Evolutionary conservation across 2,329 filamentous ascomycete genomes (phyloP), one percentile per base, ranked within the genome.

Genomic region (Cadophora malorum): DNA sequence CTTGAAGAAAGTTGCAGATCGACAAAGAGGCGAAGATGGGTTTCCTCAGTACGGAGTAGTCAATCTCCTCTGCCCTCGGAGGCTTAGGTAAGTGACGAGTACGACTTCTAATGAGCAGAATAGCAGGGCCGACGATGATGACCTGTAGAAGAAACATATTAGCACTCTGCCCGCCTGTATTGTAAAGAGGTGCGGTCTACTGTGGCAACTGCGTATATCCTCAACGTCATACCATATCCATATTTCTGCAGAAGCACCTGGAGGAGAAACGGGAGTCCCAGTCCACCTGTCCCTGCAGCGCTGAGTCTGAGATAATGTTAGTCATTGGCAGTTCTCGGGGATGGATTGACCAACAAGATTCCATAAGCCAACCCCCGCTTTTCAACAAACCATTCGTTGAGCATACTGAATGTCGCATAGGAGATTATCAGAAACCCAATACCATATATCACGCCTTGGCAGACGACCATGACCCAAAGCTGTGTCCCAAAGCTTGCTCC

Each of bases 381-480:
- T 60, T 80, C 80, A 23, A 85, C 80, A 72, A 89, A 90, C 87
- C 87, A 90, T 74, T 89, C 84, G 68, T 88, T 85, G 71, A 89
- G 79, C 77, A 87, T 88, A 41, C 84, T 70, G 47, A 88, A 82
- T 70, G 83, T 84, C 0, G 86, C 85, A 31, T 81, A 82, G 75
- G 88, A 89, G 3, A 83, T 79, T 59, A 89, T 79, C 25, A 81
- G 79, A 19, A 86, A 85, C 31, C 87, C 87, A 8, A 88, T 72
- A 49, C 83, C 87, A 73, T 87, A 90, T 19, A 89, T 74, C 10
- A 89, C 76, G 2, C 88, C 88, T 74, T 91, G 88, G 0, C 84
- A 87, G 14, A 82, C 74, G 69, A 90, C 85, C 47, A 90, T 81
- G 56, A 88, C 84, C 0, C 80, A 78, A 0, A 86, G 81, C 4